A percentile compares a stretch with the other conserved stretches of the same genome.
Evolutionary conservation across 352 stramenopile genomes (phyloP).

Genomic region (Globisporangium carolinianum): DNA sequence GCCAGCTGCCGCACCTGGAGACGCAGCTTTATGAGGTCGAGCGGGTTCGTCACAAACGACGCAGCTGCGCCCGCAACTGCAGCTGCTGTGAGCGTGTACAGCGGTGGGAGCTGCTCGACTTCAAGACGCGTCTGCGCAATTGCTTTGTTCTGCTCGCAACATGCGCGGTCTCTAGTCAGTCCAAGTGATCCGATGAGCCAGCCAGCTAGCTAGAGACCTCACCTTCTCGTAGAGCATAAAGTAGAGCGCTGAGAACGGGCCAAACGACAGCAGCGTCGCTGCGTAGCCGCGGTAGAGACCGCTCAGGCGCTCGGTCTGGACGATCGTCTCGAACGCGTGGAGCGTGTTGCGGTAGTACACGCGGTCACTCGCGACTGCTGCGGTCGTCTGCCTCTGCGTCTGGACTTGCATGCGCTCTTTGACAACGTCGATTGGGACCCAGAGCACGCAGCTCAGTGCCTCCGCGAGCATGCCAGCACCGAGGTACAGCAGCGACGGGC

Average conservation of each 20-base stretch:
- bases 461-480: conserved; percentile 66
- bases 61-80: conserved; percentile 85
- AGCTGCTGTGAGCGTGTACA: conserved; percentile 61
- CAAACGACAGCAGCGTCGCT: conserved; percentile 95
- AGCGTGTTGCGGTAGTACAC: conserved; percentile 89
- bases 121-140: conserved; percentile 33
- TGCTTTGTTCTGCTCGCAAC: conserved; percentile 40
- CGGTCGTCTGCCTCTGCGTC: conserved; percentile 9
- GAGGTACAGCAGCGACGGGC: conserved; percentile 64
- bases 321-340: conserved; percentile 89
- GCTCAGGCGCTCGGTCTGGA: conserved; percentile 80
- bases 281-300: conserved; percentile 95
- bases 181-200: neutral
- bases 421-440: conserved; percentile 98
- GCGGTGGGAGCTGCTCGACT: conserved; percentile 37
- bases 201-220: neutral
- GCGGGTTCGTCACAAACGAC: conserved; percentile 94
- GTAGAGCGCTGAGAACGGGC: conserved; percentile 96
- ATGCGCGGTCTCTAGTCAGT: neutral
- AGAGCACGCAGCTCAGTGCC: conserved; percentile 91
- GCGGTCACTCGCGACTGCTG: conserved; percentile 1
- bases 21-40: conserved; percentile 96
- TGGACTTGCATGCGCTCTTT: conserved; percentile 98
- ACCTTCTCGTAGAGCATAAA: conserved; percentile 97
- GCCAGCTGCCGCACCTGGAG: conserved; percentile 75